phyloP scores from a whole-genome alignment of 371 early-diverging fungal genomes.

The Thermomucor indicae-seudaticae region DNA sequence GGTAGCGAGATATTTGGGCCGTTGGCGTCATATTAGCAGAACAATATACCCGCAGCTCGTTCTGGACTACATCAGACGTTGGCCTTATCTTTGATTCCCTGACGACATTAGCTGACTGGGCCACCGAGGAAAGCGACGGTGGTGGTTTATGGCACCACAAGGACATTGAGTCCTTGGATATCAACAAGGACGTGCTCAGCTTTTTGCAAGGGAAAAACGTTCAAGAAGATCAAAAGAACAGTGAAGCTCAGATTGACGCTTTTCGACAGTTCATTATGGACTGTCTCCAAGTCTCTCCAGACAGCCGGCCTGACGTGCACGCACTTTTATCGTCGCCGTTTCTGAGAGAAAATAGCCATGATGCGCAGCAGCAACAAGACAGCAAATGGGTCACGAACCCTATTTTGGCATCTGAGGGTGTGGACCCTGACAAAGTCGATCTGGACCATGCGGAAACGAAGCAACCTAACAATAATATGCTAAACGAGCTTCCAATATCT shows the following conservation, averaged over 20 bases:
- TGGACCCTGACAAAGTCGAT: constrained; percentile 27
- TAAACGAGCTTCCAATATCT: constrained; percentile 24
- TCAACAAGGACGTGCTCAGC: constrained; percentile 23
- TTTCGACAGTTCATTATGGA: constrained; percentile 23
- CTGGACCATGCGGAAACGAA: constrained; percentile 2
- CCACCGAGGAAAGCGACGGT: constrained; percentile 7
- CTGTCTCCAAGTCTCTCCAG: constrained; percentile 19
- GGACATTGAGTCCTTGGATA: constrained; percentile 29
- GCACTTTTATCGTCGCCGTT: constrained; percentile 19
- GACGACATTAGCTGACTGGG: constrained; percentile 29
- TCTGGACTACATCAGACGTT: constrained; percentile 52
- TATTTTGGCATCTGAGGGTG: constrained; percentile 27
- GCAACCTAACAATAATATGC: neutral
- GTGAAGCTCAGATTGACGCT: constrained; percentile 5
- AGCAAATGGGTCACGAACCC: constrained; percentile 31
- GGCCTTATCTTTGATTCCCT: constrained; percentile 41
- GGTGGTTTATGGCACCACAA: constrained; percentile 29
- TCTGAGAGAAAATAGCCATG: too few relatives aligned
- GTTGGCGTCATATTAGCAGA: constrained; percentile 57
- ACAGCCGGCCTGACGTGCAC: constrained; percentile 7
- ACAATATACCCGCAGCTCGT: constrained; percentile 47
- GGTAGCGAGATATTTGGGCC: constrained; percentile 60
- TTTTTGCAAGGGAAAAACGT: constrained; percentile 24
- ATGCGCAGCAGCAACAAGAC: neutral
- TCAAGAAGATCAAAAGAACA: constrained; percentile 1